Base-by-base conservation (phyloP, 2,329 filamentous ascomycete species). In the Colletotrichum sp. region DNA sequence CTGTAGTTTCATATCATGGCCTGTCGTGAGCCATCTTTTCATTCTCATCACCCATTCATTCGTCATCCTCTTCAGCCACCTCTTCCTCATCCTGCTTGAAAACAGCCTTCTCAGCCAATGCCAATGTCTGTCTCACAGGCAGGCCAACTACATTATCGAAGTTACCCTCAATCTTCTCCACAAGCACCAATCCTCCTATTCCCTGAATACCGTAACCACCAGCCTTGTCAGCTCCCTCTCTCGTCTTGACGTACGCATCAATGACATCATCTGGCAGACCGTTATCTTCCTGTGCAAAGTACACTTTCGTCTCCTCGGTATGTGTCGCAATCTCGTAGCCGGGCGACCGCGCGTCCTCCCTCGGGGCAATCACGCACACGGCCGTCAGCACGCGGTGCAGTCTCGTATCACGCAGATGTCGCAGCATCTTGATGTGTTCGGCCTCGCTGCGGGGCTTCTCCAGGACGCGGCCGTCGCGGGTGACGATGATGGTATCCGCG, bases 201-300 rank as follows among this genome's bases (percentile, higher is more conserved):
- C 96, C 97, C 85, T 99, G 97, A 69, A 99, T 91, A 2, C 95
- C 97, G 84, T 99, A 99, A 0, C 97, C 97, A 3, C 97, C 97
- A 0, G 97, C 97, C 88, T 98, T 99, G 84, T 98, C 97, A 13
- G 92, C 96, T 3, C 97, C 97, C 87, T 99, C 97, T 71, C 96
- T 90, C 26, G 96, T 98, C 81, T 89, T 90, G 73, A 96, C 94
- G 82, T 96, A 96, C 7, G 87, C 91, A 79, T 95, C 88, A 75
- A 98, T 93, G 79, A 98, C 90, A 75, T 98, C 96, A 85, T 99
- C 96, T 16, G 88, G 86, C 75, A 92, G 82, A 5, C 91, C 91
- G 18, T 90, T 87, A 16, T 81, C 80, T 79, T 90, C 91, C 74
- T 88, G 85, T 82, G 96, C 95, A 85, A 99, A 99, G 82, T 91